Percentiles rank a stretch among this genome's conserved stretches.
Evolutionary conservation across 176 grass and related monocot genomes (phyloP).

Genomic region (Thinopyrum elongatum): DNA sequence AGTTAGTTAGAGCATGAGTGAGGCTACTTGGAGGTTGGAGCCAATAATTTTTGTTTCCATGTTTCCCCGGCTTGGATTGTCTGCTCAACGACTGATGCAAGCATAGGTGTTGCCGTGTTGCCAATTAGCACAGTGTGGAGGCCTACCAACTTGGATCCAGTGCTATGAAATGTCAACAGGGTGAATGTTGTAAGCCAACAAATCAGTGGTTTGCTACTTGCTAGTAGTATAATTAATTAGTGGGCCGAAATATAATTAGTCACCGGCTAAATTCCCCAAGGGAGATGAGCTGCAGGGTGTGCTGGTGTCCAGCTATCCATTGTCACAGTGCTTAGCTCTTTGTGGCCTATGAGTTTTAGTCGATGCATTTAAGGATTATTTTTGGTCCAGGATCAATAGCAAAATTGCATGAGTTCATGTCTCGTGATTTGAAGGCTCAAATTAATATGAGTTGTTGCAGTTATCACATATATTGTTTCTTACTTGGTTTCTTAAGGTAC

Average conservation of each 20-base stretch:
- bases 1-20: conserved; percentile 45
- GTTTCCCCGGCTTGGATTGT: conserved; percentile 48
- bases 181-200: not conserved
- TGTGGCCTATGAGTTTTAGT: not conserved
- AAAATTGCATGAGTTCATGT: not conserved
- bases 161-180: not conserved
- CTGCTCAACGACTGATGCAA: not conserved
- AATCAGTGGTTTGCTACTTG: not conserved
- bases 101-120: conserved; percentile 19
- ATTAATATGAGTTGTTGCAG: no score
- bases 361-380: not conserved
- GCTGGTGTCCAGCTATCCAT: not conserved
- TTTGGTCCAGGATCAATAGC: not conserved
- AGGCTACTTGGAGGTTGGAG: conserved; percentile 39
- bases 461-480: no score
- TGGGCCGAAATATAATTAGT: not conserved
- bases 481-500: no score
- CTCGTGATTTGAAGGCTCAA: no score
- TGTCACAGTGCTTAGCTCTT: not conserved
- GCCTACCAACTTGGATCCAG: not conserved
- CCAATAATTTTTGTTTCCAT: conserved; percentile 50
- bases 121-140: not conserved
- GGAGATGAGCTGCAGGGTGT: not conserved
- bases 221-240: not conserved
- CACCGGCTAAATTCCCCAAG: not conserved